Evolutionary conservation across 768 basidiomycete genomes (phyloP).

Genomic region (Ephemerocybe angulata): DNA sequence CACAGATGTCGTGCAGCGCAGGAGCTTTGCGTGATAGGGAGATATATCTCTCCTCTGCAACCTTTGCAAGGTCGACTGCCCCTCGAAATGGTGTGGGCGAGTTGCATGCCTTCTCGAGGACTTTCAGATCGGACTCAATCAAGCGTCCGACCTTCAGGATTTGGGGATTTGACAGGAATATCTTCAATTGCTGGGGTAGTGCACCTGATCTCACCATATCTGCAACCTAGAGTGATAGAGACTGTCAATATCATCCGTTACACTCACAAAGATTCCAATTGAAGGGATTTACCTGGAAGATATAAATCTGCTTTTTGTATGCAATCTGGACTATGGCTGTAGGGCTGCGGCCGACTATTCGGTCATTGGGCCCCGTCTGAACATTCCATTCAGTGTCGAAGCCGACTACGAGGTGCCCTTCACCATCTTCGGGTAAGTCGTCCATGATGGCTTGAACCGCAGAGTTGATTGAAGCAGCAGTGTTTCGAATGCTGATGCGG

Average conservation of each 20-base stretch:
- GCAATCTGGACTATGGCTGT: constrained; percentile 19
- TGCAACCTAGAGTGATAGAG: constrained; percentile 14
- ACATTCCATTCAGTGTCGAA: constrained; percentile 24
- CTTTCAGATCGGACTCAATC: constrained; percentile 20
- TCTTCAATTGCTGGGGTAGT: constrained; percentile 13
- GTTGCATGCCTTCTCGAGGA: constrained; percentile 16
- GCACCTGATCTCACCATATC: constrained; percentile 10
- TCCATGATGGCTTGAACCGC: constrained; percentile 16
- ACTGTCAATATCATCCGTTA: not conserved
- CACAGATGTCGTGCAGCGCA: constrained; percentile 28
- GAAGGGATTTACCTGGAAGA: constrained; percentile 12
- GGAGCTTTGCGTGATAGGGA: no score
- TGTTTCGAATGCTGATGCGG: constrained; percentile 3
- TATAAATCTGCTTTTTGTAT: constrained; percentile 12
- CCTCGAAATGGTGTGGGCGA: constrained; percentile 19
- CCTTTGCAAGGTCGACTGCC: constrained; percentile 24
- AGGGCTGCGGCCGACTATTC: constrained; percentile 4
- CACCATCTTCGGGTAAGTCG: constrained; percentile 2
- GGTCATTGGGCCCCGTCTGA: not conserved
- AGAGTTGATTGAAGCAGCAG: constrained; percentile 11
- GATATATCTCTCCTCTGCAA: constrained; percentile 16
- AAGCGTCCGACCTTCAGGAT: constrained; percentile 23
- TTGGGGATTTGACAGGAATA: constrained; percentile 15
- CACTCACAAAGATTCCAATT: not conserved
- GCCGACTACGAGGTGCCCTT: constrained; percentile 14